phyloP scores from a whole-genome alignment of 495 filamentous ascomycete species.

The Chaetomium tenue region DNA sequence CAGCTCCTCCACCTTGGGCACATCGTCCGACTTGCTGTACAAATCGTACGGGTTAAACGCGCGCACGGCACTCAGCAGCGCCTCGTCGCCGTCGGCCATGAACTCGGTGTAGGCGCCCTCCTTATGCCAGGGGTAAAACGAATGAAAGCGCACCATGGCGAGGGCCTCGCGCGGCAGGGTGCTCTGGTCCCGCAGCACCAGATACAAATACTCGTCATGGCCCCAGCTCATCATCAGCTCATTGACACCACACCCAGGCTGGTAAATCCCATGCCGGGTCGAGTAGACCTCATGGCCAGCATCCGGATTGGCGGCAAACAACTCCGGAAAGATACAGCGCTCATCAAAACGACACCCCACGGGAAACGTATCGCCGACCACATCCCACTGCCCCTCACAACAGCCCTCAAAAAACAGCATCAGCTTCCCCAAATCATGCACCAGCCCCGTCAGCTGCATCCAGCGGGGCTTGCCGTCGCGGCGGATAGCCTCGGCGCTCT shows the following conservation, averaged over 20 bases:
- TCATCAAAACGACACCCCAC: conserved; percentile 81
- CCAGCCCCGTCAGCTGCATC: conserved; percentile 88
- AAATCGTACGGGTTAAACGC: conserved; percentile 91
- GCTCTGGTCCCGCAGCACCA: conserved; percentile 74
- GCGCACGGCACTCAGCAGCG: conserved; percentile 73
- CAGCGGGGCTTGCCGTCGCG: conserved; percentile 86
- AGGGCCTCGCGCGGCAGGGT: conserved; percentile 75
- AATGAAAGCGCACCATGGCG: conserved; percentile 88
- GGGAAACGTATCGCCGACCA: conserved; percentile 88
- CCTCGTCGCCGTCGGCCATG: conserved; percentile 77
- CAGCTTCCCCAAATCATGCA: conserved; percentile 87
- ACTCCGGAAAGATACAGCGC: conserved; percentile 73
- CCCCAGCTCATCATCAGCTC: conserved; percentile 89
- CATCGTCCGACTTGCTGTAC: conserved; percentile 86
- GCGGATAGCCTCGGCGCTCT: conserved; percentile 82
- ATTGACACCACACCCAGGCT: conserved; percentile 70
- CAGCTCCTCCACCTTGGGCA: conserved; percentile 69
- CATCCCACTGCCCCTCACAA: conserved; percentile 87
- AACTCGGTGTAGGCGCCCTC: conserved; percentile 73
- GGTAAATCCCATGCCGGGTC: conserved; percentile 75
- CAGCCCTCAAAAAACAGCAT: conserved; percentile 76
- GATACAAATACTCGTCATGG: conserved; percentile 89
- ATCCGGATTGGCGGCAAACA: conserved; percentile 72
- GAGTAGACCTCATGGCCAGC: conserved; percentile 62
- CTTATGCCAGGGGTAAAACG: conserved; percentile 87